Base-by-base conservation (phyloP, 2,329 filamentous ascomycete species). In the Trichothecium sympodiale region DNA sequence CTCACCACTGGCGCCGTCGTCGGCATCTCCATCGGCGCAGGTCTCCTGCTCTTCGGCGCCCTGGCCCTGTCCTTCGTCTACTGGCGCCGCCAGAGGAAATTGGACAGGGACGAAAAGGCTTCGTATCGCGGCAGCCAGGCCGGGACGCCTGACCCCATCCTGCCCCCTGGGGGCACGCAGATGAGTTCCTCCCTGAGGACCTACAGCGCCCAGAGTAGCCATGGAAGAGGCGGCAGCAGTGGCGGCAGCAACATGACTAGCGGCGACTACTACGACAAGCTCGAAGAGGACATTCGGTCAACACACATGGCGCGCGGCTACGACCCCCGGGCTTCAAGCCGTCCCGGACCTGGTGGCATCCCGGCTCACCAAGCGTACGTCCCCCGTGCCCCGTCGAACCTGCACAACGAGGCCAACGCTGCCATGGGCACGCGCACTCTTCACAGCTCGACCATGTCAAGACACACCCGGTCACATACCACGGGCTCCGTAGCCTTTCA, bases 291-390 rank as follows among this genome's bases (percentile, higher is more conserved):
- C 1, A 23, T 10, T 40, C 43, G 10, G 12, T n/a, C 8, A 38
- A 45, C 8, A 32, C 6, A 25, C 43, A 35, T 42, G 1, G 40
- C 48, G 18, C 56, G 57, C 43, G 46, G 48, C 36, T 50, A 48
- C 17, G 48, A 58, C 23, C 52, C 51, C 0, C 48, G 47, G 15
- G 36, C 44, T 0, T 36, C 31, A 5, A 34, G 39, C 8, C 20
- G 17, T 5, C 13, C 23, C 32, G 50, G 44, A 3, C 47, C 48
- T 4, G 56, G 43, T 31, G 55, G 56, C 1, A 52, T 71, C 29
- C 67, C 67, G 0, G 54, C 64, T 0, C 69, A 72, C 39, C 62
- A 60, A 1, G 68, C 68, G 0, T 72, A 71, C 34, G 57, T 68
- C 15, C 62, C 64, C 1, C 53, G 52, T 4, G 49, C 55, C 7